Base-by-base conservation (phyloP, 129 eudicot species). In the Cynara cardunculus region DNA sequence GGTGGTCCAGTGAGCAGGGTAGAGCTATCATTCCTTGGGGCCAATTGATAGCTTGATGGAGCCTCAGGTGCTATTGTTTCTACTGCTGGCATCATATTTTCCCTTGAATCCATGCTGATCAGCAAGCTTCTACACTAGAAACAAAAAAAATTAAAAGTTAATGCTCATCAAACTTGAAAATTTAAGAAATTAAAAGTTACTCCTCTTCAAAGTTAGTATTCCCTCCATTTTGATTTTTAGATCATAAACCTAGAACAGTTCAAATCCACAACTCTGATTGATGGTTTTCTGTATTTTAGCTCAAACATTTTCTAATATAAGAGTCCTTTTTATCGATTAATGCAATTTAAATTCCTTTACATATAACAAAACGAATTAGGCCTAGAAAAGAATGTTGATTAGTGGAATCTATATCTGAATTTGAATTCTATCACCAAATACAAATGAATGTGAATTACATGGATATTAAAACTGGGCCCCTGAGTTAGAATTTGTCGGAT, bases 1-100 rank as follows among this genome's bases (percentile, higher is more conserved):
- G 80, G 81, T 24, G 87, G 81, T 19, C 78, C 80, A 0, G 76
- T 69, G 49, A 76, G 79, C 28, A 71, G 72, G 22, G 76, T 77
- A 6, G 83, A 53, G 25, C 37, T 85, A 37, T 89, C 94, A 16
- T 78, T 73, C 73, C 92, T 79, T 64, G 89, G 84, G 10, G 87
- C 91, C 76, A 88, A 74, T 59, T 87, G 90, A 78, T 89, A 89
- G 80, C 78, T 80, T 22, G 97, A 83, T 35, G 88, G 88, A 69
- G 91, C 89, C 64, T 86, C 94, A 0, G 87, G 85, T 10, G 79
- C 77, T 16, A 81, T 74, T 27, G 89, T 86, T 41, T 84, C 89
- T 76, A 83, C 92, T 24, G 91, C 93, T 14, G 89, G 74, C 18
- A 64, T 67, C 77, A 74, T 82, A 66, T 82, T 82, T 79, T 86